A percentile compares a stretch with the other conserved stretches of the same genome.
Evolutionary conservation across 75 land plant species (phyloP).

Genomic region (Selaginella tamariscina): DNA sequence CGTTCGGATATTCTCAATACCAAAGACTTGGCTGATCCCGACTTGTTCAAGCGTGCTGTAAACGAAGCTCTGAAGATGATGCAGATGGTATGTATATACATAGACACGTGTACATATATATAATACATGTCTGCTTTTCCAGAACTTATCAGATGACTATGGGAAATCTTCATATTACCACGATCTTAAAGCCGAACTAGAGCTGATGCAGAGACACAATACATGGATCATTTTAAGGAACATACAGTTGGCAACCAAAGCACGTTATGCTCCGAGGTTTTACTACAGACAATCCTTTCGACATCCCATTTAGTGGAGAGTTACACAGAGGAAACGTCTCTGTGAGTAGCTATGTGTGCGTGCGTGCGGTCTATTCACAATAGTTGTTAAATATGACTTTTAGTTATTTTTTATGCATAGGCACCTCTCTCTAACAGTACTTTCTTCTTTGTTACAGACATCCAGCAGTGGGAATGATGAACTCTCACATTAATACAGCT

Average conservation of each 20-base stretch:
- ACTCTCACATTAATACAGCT: background rate
- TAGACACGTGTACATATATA: background rate
- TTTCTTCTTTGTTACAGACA: no score
- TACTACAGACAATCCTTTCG: slow-evolving; percentile 10
- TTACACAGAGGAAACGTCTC: background rate
- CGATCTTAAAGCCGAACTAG: slow-evolving; percentile 10
- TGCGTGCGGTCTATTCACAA: background rate
- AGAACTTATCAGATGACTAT: slow-evolving; percentile 17
- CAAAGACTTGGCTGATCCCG: slow-evolving; percentile 35
- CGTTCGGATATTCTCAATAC: slow-evolving; percentile 42
- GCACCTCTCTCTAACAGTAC: no score
- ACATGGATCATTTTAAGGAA: background rate
- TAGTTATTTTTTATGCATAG: no score
- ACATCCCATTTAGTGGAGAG: slow-evolving; percentile 1
- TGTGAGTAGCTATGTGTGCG: background rate
- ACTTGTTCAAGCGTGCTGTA: slow-evolving; percentile 38
- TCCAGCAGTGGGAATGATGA: background rate
- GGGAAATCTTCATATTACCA: slow-evolving; percentile 10
- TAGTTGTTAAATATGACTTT: no score
- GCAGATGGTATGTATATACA: slow-evolving; percentile 30
- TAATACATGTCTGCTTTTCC: background rate
- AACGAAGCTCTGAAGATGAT: slow-evolving; percentile 38
- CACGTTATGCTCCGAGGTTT: background rate
- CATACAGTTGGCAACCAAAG: background rate
- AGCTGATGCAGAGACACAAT: slow-evolving; percentile 5